Percentiles rank a stretch among this genome's conserved stretches.
These are phyloP conservation scores for Sutorius eximius DNA, from an alignment of 1,284 basidiomycete genomes.

Conservation along the genomic window DNA sequence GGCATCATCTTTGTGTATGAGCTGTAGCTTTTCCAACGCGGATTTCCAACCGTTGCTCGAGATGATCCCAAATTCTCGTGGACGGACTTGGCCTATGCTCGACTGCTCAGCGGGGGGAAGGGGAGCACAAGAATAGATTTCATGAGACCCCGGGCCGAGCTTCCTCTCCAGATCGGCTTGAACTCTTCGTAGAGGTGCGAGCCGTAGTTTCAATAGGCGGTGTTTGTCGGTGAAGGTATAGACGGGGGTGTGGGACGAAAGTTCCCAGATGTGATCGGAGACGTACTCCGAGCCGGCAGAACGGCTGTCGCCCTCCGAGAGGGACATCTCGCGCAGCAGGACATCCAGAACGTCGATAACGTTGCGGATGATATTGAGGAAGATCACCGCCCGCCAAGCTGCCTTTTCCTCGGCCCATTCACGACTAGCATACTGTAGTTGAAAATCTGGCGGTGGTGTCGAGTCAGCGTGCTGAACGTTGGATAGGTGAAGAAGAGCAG, in stretches of 20 bases:
- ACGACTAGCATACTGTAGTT: constrained; percentile 61
- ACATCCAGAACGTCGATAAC: constrained; percentile 59
- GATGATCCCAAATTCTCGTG: constrained; percentile 52
- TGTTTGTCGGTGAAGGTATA: constrained; percentile 63
- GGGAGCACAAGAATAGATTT: constrained; percentile 42
- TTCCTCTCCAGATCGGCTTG: constrained; percentile 59
- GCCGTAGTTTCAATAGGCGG: constrained; percentile 53
- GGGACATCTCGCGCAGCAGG: constrained; percentile 54
- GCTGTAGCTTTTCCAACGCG: constrained; percentile 51
- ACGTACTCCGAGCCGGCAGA: constrained; percentile 31
- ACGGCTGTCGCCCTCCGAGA: constrained; percentile 33
- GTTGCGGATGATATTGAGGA: constrained; percentile 72
- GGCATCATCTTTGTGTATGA: constrained; percentile 1
- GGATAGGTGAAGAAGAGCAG: constrained; percentile 13
- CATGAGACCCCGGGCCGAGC: constrained; percentile 56
- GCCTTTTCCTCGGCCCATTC: constrained; percentile 68
- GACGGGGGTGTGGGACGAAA: constrained; percentile 30
- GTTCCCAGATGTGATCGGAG: constrained; percentile 35
- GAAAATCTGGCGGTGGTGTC: constrained; percentile 54
- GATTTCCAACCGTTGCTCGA: constrained; percentile 63
- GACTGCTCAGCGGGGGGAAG: constrained; percentile 39
- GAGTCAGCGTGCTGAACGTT: background rate
- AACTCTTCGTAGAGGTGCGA: constrained; percentile 56
- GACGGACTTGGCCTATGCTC: constrained; percentile 22
- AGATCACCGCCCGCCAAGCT: constrained; percentile 73